Evolutionary conservation across 1,284 basidiomycete species (phyloP).

Genomic region (Phaffia rhodozyma): DNA sequence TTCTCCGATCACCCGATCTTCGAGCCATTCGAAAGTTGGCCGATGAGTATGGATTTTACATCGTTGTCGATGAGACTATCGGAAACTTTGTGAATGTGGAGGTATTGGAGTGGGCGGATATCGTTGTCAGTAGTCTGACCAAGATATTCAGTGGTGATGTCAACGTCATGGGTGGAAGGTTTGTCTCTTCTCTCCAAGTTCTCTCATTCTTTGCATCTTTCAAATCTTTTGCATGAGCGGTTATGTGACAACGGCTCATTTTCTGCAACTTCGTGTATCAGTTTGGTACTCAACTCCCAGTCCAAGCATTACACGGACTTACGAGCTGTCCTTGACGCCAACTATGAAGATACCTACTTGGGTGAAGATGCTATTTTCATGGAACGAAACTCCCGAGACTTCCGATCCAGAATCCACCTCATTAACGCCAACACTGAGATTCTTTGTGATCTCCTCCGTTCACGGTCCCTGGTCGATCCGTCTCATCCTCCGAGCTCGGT

Average conservation of each 20-base stretch:
- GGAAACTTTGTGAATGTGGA: conserved; percentile 95
- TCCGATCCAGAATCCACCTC: conserved; percentile 56
- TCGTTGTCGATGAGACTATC: conserved; percentile 91
- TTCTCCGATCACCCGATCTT: conserved; percentile 73
- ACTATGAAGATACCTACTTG: conserved; percentile 80
- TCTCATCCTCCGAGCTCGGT: conserved; percentile 31
- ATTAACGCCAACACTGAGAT: conserved; percentile 78
- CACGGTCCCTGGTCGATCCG: conserved; percentile 41
- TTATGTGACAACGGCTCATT: neutral
- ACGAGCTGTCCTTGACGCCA: conserved; percentile 47
- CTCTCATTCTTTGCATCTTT: neutral
- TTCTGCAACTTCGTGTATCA: conserved; percentile 28
- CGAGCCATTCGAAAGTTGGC: conserved; percentile 66
- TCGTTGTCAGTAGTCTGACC: conserved; percentile 85
- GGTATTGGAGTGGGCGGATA: conserved; percentile 76
- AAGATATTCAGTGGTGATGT: conserved; percentile 92
- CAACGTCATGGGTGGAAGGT: conserved; percentile 96
- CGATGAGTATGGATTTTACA: conserved; percentile 74
- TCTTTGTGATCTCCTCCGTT: conserved; percentile 65
- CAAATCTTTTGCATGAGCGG: neutral
- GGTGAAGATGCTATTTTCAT: conserved; percentile 89
- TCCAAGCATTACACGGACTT: conserved; percentile 54
- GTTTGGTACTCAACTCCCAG: conserved; percentile 74
- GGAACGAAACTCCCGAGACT: conserved; percentile 95
- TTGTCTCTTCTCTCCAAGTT: conserved; percentile 1